These are phyloP conservation scores for Beverwykella pulmonaria DNA, from an alignment of 495 filamentous ascomycete genomes.

Conservation along the genomic window DNA sequence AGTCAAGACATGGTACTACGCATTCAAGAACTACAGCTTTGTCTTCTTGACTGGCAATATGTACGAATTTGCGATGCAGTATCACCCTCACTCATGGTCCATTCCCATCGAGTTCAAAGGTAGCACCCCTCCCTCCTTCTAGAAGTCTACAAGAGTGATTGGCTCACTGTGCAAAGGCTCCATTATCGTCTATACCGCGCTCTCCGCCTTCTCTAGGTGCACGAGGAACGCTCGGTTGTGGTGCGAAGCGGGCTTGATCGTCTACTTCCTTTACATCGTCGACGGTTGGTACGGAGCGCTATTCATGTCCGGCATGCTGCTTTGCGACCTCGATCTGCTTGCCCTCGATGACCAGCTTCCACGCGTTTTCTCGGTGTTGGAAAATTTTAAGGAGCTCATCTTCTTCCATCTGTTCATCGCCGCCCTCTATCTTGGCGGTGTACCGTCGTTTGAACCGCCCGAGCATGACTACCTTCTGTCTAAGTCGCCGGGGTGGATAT, in stretches of 20 bases:
- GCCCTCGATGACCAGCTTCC: conserved; percentile 16
- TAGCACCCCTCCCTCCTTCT: too few relatives aligned
- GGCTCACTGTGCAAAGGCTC: conserved; percentile 39
- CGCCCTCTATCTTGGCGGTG: conserved; percentile 48
- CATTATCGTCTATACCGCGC: conserved; percentile 51
- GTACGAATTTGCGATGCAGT: conserved; percentile 28
- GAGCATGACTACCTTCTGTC: conserved; percentile 51
- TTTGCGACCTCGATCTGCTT: conserved; percentile 46
- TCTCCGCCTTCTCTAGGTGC: conserved; percentile 37
- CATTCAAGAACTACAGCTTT: conserved; percentile 34
- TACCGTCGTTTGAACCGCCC: conserved; percentile 44
- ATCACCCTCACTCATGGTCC: conserved; percentile 55
- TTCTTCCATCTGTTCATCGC: conserved; percentile 36
- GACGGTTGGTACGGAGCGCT: conserved; percentile 53
- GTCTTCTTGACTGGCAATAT: conserved; percentile 27
- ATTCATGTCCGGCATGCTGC: conserved; percentile 51
- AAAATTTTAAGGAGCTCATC: conserved; percentile 32
- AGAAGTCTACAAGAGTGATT: too few relatives aligned
- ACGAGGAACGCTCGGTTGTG: conserved; percentile 42
- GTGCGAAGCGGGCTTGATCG: conserved; percentile 25
- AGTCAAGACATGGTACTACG: conserved; percentile 22
- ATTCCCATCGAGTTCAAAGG: conserved; percentile 55
- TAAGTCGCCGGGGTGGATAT: conserved; percentile 35
- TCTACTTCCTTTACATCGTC: conserved; percentile 42
- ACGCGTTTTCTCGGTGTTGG: conserved; percentile 6